Conservation (phyloP, 73 alveolate genomes). For the Tetrahymena malaccensis region DNA sequence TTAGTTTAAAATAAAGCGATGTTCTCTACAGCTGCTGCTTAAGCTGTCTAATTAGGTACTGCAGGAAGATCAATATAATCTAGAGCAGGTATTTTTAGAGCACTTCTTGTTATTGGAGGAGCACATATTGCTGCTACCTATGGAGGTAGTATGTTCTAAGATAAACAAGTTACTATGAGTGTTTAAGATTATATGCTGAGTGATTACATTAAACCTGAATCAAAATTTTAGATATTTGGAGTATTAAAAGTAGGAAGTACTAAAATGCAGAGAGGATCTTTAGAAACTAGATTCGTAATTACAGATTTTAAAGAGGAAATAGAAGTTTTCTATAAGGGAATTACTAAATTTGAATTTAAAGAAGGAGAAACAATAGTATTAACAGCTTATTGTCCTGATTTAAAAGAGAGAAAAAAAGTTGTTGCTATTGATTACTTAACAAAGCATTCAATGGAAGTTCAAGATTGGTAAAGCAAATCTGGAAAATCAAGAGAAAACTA, state of each 20-base stretch:
- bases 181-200: slow-evolving; percentile 27
- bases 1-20: neutral
- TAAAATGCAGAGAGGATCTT: slow-evolving; percentile 12
- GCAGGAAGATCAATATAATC: neutral
- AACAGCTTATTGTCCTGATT: slow-evolving; percentile 32
- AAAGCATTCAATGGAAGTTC: slow-evolving; percentile 42
- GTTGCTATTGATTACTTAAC: slow-evolving; percentile 28
- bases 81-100: slow-evolving; percentile 39
- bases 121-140: slow-evolving; percentile 19
- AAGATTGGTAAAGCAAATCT: slow-evolving; percentile 19
- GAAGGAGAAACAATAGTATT: slow-evolving; percentile 38
- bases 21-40: neutral
- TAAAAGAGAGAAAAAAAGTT: slow-evolving; percentile 19
- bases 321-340: slow-evolving; percentile 13
- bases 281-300: slow-evolving; percentile 8
- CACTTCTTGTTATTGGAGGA: slow-evolving; percentile 20
- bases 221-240: slow-evolving; percentile 19
- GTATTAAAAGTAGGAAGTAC: slow-evolving; percentile 20
- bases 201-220: slow-evolving; percentile 6
- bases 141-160: slow-evolving; percentile 7
- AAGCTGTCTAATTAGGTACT: neutral
- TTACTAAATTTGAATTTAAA: slow-evolving; percentile 39
- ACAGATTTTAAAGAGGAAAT: slow-evolving; percentile 39
- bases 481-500: slow-evolving; percentile 27
- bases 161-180: slow-evolving; percentile 19